These are phyloP conservation scores for Dothidotthia symphoricarpi DNA, from an alignment of 2,329 filamentous ascomycete genomes.

Conservation along the genomic window DNA sequence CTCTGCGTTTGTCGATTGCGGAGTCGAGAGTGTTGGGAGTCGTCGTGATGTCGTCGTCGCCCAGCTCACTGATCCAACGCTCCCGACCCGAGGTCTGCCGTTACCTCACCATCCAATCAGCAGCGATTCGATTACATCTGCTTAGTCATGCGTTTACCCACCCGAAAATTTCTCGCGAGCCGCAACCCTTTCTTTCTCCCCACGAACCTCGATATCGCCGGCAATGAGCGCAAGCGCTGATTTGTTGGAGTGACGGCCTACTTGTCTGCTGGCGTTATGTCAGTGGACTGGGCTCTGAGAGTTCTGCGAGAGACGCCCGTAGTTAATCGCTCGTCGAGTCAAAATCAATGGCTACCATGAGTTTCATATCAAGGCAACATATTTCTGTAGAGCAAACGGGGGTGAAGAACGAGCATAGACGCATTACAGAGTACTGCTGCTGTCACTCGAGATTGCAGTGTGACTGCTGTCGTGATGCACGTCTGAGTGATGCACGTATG, in stretches of 20 bases:
- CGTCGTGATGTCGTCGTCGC: slow-evolving; percentile 34
- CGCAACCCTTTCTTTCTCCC: slow-evolving; percentile 18
- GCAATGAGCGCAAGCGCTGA: slow-evolving; percentile 38
- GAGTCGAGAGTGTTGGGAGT: slow-evolving; percentile 24
- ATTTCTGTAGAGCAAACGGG: slow-evolving; percentile 5
- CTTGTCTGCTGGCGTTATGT: slow-evolving; percentile 43
- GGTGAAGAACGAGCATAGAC: neutral
- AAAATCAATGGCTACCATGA: slow-evolving; percentile 43
- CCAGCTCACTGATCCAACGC: slow-evolving; percentile 24
- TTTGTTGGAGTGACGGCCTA: slow-evolving; percentile 37
- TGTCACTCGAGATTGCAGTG: too few relatives aligned
- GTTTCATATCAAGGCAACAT: slow-evolving; percentile 58
- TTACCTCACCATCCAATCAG: slow-evolving; percentile 27
- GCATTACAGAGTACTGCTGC: too few relatives aligned
- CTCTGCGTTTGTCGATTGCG: slow-evolving; percentile 18
- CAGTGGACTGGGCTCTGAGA: slow-evolving; percentile 37
- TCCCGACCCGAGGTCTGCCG: slow-evolving; percentile 18
- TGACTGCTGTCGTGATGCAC: too few relatives aligned
- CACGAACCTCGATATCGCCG: slow-evolving; percentile 45
- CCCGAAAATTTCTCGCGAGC: slow-evolving; percentile 37
- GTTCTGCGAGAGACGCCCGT: slow-evolving; percentile 52
- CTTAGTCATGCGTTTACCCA: slow-evolving; percentile 26
- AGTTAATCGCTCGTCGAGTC: slow-evolving; percentile 54
- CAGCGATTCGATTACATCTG: slow-evolving; percentile 3
- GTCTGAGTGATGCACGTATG: too few relatives aligned